These are phyloP conservation scores for Sanguinoderma infundibulare DNA, from an alignment of 1,284 basidiomycete species.

Conservation along the genomic window DNA sequence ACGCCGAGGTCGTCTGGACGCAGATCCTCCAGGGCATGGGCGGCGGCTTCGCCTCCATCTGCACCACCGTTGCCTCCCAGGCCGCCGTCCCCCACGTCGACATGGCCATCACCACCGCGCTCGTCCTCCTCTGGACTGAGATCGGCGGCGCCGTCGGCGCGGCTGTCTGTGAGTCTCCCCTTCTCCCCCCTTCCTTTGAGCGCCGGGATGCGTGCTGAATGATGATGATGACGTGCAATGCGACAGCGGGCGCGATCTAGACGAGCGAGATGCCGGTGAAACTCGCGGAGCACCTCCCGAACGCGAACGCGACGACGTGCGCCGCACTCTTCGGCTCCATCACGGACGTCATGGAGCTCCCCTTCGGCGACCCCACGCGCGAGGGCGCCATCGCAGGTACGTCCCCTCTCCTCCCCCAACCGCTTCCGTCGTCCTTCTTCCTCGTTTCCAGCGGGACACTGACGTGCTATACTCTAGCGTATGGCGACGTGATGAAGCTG, in stretches of 20 bases:
- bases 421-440: too few relatives aligned
- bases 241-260: conserved; percentile 62
- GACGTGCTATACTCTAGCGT: conserved; percentile 40
- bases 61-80: conserved; percentile 79
- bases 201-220: too few relatives aligned
- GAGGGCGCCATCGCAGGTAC: conserved; percentile 58
- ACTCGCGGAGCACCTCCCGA: conserved; percentile 57
- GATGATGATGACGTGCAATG: too few relatives aligned
- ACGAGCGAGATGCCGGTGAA: conserved; percentile 64
- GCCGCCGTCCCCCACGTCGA: conserved; percentile 78
- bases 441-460: too few relatives aligned
- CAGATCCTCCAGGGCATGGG: conserved; percentile 81
- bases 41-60: conserved; percentile 76
- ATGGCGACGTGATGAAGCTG: conserved; percentile 58
- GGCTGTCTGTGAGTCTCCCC: conserved; percentile 52
- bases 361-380: conserved; percentile 56
- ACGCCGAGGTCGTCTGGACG: too few relatives aligned
- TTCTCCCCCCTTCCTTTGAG: too few relatives aligned
- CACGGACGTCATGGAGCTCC: conserved; percentile 46
- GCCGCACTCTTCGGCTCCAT: conserved; percentile 54
- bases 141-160: conserved; percentile 78
- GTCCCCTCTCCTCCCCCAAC: too few relatives aligned
- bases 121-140: conserved; percentile 81
- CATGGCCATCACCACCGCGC: conserved; percentile 82
- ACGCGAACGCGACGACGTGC: conserved; percentile 41